These are phyloP conservation scores for Petunia secreta DNA, from an alignment of 257 asterid genomes.

Conservation along the genomic window DNA sequence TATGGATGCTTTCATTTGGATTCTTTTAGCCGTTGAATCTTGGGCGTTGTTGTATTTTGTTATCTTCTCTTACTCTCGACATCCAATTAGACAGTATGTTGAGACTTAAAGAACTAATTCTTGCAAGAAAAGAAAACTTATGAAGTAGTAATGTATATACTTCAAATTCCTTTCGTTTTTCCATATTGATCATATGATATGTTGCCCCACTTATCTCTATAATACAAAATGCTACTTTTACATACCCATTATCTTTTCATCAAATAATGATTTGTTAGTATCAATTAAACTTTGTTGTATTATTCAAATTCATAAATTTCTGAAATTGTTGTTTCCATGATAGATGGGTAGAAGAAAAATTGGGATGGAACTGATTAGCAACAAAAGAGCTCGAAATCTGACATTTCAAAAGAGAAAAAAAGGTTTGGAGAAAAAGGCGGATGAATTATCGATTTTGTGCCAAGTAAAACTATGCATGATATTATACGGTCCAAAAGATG, in stretches of 20 bases:
- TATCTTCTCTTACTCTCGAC: no score
- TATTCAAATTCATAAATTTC: neutral
- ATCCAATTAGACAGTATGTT: no score
- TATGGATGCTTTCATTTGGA: no score
- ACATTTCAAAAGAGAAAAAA: slow-evolving; percentile 8
- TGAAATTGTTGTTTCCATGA: neutral
- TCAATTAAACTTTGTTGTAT: neutral
- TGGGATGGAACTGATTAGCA: neutral
- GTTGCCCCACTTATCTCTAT: no score
- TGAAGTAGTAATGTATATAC: no score
- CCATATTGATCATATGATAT: no score
- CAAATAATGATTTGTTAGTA: neutral
- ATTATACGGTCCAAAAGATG: neutral
- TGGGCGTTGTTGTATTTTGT: no score
- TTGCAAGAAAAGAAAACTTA: no score
- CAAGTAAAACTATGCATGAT: neutral
- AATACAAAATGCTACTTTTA: neutral
- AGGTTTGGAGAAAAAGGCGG: neutral
- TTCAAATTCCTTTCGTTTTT: no score
- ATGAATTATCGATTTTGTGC: neutral
- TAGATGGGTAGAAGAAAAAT: slow-evolving; percentile 1
- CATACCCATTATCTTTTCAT: neutral
- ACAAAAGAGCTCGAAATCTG: neutral
- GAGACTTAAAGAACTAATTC: no score
- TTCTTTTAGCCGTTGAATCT: no score